A percentile compares a stretch with the other conserved stretches of the same genome.
Conservation (phyloP, 305 asterid genomes). For the Striga hermonthica region DNA sequence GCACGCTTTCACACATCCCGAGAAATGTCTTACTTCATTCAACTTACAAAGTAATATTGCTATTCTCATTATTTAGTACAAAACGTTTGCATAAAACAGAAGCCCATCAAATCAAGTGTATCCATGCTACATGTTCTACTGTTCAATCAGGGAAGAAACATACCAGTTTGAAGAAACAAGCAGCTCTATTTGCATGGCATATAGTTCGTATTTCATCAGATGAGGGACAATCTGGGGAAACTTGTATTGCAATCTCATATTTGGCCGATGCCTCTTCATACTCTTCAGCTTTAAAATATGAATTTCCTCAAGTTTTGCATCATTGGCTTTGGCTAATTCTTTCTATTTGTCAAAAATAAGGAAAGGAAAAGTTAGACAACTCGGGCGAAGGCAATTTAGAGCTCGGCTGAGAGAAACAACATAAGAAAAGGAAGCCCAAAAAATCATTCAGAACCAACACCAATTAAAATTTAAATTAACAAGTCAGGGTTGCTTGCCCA, state of each 20-base stretch:
- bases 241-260: conserved; percentile 76
- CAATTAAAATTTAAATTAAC: not conserved
- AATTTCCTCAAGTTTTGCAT: conserved; percentile 68
- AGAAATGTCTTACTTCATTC: no score
- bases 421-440: not conserved
- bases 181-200: conserved; percentile 80
- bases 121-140: not conserved
- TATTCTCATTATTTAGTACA: conserved; percentile 12
- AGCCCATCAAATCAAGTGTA: not conserved
- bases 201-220: conserved; percentile 67
- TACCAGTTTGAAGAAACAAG: conserved; percentile 88
- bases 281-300: conserved; percentile 59
- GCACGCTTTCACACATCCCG: not conserved
- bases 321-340: conserved; percentile 60
- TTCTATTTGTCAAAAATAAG: conserved; percentile 48
- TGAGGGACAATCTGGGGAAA: conserved; percentile 54
- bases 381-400: conserved; percentile 6
- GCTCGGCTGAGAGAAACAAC: not conserved
- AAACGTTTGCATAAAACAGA: conserved; percentile 2
- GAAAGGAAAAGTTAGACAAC: conserved; percentile 15
- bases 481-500: not conserved
- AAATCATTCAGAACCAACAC: not conserved
- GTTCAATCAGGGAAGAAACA: conserved; percentile 24
- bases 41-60: not conserved
- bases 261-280: conserved; percentile 73